phyloP scores from a whole-genome alignment of 805 yeast species.

The Maudiozyma barnettii region DNA sequence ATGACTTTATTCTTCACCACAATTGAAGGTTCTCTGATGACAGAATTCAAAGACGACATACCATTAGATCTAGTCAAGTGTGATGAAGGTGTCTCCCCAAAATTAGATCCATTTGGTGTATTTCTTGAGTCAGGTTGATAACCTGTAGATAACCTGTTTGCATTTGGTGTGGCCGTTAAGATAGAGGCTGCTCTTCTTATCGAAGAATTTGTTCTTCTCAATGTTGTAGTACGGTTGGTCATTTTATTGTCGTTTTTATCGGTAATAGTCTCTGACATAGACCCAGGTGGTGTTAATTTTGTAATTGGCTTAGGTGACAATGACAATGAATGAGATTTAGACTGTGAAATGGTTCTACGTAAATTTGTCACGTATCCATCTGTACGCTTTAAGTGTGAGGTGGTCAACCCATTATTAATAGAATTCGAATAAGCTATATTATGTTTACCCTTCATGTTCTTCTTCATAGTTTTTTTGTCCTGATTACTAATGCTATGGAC shows the following conservation, averaged over 20 bases:
- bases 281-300: not conserved
- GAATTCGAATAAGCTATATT: conserved; percentile 6
- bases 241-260: not conserved
- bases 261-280: not conserved
- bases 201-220: conserved; percentile 29
- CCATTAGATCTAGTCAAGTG: conserved; percentile 22
- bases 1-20: conserved; percentile 29
- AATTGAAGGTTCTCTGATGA: conserved; percentile 28
- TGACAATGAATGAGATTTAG: not conserved
- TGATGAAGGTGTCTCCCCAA: not conserved
- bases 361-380: conserved; percentile 25
- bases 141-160: not conserved
- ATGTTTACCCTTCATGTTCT: conserved; percentile 4
- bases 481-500: not conserved
- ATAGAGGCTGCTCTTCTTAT: conserved; percentile 31
- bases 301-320: not conserved
- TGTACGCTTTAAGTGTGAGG: conserved; percentile 23
- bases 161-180: conserved; percentile 15
- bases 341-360: conserved; percentile 19
- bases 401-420: conserved; percentile 12
- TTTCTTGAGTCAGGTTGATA: not conserved
- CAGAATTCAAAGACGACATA: conserved; percentile 17
- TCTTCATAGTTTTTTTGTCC: not conserved
- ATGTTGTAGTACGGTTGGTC: conserved; percentile 5
- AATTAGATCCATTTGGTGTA: not conserved